phyloP scores from a whole-genome alignment of 2,329 filamentous ascomycete species.

The Venturia oleaginea region DNA sequence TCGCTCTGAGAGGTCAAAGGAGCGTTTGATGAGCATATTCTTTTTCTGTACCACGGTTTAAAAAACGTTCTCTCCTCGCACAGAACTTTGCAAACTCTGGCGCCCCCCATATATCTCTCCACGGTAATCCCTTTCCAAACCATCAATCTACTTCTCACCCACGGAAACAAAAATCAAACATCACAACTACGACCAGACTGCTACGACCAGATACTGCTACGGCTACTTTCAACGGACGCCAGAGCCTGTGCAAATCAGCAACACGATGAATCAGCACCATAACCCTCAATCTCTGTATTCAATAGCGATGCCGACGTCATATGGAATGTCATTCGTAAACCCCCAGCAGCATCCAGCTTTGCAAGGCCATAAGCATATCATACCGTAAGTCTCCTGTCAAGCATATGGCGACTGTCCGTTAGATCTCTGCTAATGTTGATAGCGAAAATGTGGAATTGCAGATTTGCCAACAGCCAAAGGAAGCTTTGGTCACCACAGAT shows the following conservation, averaged over 20 bases:
- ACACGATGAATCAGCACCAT: neutral
- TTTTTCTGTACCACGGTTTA: neutral
- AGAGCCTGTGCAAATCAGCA: neutral
- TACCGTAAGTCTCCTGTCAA: neutral
- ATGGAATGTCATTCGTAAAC: neutral
- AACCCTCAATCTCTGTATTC: neutral
- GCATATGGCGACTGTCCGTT: neutral
- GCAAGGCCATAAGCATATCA: neutral
- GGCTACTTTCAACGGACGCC: too few species aligned
- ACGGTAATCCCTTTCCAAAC: neutral
- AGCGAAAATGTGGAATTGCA: conserved; percentile 49
- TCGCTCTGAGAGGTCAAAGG: neutral
- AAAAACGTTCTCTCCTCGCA: neutral
- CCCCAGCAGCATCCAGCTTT: neutral
- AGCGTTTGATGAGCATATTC: neutral
- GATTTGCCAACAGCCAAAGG: conserved; percentile 58
- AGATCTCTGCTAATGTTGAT: neutral
- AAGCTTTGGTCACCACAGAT: conserved; percentile 54
- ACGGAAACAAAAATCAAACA: neutral
- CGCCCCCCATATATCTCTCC: neutral
- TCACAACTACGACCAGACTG: too few species aligned
- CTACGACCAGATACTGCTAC: too few species aligned
- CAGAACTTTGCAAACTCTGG: neutral
- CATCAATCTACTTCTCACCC: conserved; percentile 11
- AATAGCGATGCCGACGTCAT: neutral